Conservation (phyloP, 306 rosid species). For the Hippophae tibetana region DNA sequence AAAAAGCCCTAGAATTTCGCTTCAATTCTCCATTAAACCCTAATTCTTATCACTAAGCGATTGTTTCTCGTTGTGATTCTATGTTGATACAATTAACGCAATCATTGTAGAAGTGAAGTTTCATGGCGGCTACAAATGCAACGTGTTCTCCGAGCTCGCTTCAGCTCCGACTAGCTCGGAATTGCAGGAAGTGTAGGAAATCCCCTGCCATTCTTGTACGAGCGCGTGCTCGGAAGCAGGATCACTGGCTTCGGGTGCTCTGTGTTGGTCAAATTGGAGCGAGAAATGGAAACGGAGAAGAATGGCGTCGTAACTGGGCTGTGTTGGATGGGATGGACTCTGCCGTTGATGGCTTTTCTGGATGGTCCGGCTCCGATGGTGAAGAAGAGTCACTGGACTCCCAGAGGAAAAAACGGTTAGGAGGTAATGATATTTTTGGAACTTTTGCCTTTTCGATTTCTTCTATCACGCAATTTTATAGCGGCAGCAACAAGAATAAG, state of each 20-base stretch:
- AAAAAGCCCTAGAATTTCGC: constrained; percentile 15
- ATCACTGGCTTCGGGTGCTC: constrained; percentile 34
- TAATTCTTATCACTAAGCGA: background rate
- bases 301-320: constrained; percentile 16
- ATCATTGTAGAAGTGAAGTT: constrained; percentile 5
- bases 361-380: constrained; percentile 59
- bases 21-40: background rate
- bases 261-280: constrained; percentile 29
- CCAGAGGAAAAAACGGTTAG: constrained; percentile 34
- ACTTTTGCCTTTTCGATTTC: background rate
- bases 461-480: background rate
- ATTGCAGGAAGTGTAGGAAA: constrained; percentile 26
- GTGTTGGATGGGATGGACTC: constrained; percentile 34
- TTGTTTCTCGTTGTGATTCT: too few relatives aligned
- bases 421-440: constrained; percentile 44
- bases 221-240: constrained; percentile 24
- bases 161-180: constrained; percentile 77
- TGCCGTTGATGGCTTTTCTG: constrained; percentile 48
- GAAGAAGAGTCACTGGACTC: constrained; percentile 24
- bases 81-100: background rate
- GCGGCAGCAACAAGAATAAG: constrained; percentile 3
- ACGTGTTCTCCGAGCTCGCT: constrained; percentile 77
- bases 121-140: constrained; percentile 49
- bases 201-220: constrained; percentile 29
- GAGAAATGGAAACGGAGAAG: constrained; percentile 13